These are phyloP conservation scores for Plasmodium gonderi DNA, from an alignment of 169 alveolate genomes.

Conservation along the genomic window DNA sequence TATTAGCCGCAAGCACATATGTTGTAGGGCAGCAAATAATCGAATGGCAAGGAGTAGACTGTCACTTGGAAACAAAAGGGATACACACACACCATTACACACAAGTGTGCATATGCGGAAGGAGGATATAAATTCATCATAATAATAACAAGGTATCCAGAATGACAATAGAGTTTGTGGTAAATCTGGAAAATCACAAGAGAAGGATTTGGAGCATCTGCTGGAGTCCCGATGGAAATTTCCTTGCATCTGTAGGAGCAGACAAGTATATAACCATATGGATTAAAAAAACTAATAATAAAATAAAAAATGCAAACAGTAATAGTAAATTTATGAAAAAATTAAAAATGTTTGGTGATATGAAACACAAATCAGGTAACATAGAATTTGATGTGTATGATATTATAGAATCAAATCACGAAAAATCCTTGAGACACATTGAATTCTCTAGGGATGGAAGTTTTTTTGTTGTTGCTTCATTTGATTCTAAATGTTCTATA, in stretches of 20 bases:
- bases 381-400: slow-evolving; percentile 57
- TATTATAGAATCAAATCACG: slow-evolving; percentile 77
- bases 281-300: slow-evolving; percentile 22
- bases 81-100: no score
- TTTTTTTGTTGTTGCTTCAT: slow-evolving; percentile 82
- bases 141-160: neutral
- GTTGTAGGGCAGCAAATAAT: no score
- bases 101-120: no score
- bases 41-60: no score
- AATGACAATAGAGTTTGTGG: slow-evolving; percentile 42
- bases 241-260: slow-evolving; percentile 56
- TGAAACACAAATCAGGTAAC: neutral
- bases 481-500: slow-evolving; percentile 80
- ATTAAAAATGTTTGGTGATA: neutral
- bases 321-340: neutral
- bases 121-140: neutral
- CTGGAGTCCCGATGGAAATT: slow-evolving; percentile 73
- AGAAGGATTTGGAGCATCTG: slow-evolving; percentile 69
- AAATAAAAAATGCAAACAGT: neutral
- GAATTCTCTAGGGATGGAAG: slow-evolving; percentile 81
- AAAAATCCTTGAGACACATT: slow-evolving; percentile 81
- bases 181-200: slow-evolving; percentile 59
- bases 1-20: no score
- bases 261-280: slow-evolving; percentile 63
- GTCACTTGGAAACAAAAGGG: no score